Percentiles rank a stretch among this genome's conserved stretches.
These are phyloP conservation scores for Allantophomopsis lycopodina DNA, from an alignment of 2,329 filamentous ascomycete species.

Conservation along the genomic window DNA sequence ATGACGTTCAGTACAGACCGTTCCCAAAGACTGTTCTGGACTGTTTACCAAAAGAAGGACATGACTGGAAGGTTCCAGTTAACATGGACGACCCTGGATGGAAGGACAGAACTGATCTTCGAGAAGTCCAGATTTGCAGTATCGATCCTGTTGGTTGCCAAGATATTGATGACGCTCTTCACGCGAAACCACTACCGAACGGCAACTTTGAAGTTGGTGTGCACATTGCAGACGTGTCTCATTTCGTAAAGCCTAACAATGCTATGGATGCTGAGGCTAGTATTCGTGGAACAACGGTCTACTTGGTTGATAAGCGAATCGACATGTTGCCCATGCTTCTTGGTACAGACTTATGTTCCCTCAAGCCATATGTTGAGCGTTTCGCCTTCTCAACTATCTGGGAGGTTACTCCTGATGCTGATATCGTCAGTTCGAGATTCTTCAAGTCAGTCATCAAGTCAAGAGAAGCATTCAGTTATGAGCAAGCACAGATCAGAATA, in stretches of 20 bases:
- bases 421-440: slow-evolving; percentile 75
- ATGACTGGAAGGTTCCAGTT: slow-evolving; percentile 85
- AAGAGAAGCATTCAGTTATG: slow-evolving; percentile 93
- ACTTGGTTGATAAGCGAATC: slow-evolving; percentile 96
- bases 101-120: slow-evolving; percentile 71
- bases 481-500: slow-evolving; percentile 86
- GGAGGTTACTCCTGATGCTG: slow-evolving; percentile 77
- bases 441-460: slow-evolving; percentile 98
- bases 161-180: slow-evolving; percentile 95
- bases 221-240: slow-evolving; percentile 97
- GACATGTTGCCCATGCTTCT: slow-evolving; percentile 98
- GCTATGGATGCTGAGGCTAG: slow-evolving; percentile 95
- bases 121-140: slow-evolving; percentile 83
- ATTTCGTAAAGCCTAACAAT: slow-evolving; percentile 95
- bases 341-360: slow-evolving; percentile 87
- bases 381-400: slow-evolving; percentile 77
- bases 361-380: slow-evolving; percentile 95
- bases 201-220: slow-evolving; percentile 95
- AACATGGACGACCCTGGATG: slow-evolving; percentile 72
- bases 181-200: slow-evolving; percentile 72
- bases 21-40: slow-evolving; percentile 94
- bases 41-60: slow-evolving; percentile 80
- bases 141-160: slow-evolving; percentile 95
- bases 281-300: slow-evolving; percentile 89
- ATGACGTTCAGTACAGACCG: slow-evolving; percentile 93